Conservation (phyloP, 225 moss, liverwort and hornwort genomes). For the Polytrichum commune region DNA sequence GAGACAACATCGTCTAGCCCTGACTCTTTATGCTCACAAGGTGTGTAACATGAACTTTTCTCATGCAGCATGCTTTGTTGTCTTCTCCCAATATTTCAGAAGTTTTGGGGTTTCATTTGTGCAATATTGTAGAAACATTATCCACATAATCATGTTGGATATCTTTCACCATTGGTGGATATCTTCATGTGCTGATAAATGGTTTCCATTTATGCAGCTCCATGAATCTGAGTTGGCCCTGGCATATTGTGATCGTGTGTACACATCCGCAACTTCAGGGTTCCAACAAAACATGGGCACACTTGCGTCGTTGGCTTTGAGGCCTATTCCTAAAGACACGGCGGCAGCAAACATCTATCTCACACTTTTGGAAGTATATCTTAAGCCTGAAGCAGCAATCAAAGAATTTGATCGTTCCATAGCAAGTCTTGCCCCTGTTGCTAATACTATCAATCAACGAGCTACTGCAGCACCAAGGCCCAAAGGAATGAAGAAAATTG, state of each 20-base stretch:
- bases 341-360: slow-evolving; percentile 74
- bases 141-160: no score
- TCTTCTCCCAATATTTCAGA: no score
- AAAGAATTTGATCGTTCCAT: slow-evolving; percentile 86
- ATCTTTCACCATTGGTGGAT: not conserved
- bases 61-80: no score
- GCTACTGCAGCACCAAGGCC: slow-evolving; percentile 44
- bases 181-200: slow-evolving; percentile 7
- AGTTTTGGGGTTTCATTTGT: no score
- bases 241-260: slow-evolving; percentile 87
- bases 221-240: slow-evolving; percentile 79
- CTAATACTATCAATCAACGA: slow-evolving; percentile 40
- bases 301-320: slow-evolving; percentile 40
- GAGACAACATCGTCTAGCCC: slow-evolving; percentile 92
- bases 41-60: slow-evolving; percentile 17
- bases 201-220: slow-evolving; percentile 50
- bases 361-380: slow-evolving; percentile 87
- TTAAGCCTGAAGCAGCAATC: slow-evolving; percentile 75
- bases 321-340: slow-evolving; percentile 51
- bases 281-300: slow-evolving; percentile 38
- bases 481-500: slow-evolving; percentile 72
- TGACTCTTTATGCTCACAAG: slow-evolving; percentile 96
- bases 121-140: no score
- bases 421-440: slow-evolving; percentile 61
- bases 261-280: slow-evolving; percentile 42